Percentiles rank a stretch among this genome's conserved stretches.
phyloP scores from a whole-genome alignment of 2,329 filamentous ascomycete genomes.

The Hortaea sp. region DNA sequence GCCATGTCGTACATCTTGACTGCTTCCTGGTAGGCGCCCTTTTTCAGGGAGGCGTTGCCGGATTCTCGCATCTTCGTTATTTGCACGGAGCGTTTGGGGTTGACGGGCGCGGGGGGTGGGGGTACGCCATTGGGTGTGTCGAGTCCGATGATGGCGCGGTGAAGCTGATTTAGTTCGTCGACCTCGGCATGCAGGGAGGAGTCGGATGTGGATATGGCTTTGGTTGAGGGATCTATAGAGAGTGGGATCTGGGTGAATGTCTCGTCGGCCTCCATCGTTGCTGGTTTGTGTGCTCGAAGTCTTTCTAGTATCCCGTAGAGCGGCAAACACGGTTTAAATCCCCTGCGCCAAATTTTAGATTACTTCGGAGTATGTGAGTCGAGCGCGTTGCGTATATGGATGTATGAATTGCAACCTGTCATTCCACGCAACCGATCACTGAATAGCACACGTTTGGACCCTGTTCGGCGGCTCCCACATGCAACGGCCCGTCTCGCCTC shows the following conservation, averaged over 20 bases:
- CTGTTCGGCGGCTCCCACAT: not conserved
- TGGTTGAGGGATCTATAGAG: slow-evolving; percentile 69
- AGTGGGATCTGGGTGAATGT: slow-evolving; percentile 78
- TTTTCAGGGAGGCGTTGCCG: slow-evolving; percentile 75
- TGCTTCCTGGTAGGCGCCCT: slow-evolving; percentile 63
- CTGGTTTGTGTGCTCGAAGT: no score
- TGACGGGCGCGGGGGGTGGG: slow-evolving; percentile 79
- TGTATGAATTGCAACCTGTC: no score
- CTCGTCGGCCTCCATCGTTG: slow-evolving; percentile 31
- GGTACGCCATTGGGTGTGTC: slow-evolving; percentile 56
- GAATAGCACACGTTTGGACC: not conserved
- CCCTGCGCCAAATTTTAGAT: no score
- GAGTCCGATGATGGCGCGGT: slow-evolving; percentile 59
- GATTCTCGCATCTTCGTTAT: slow-evolving; percentile 85
- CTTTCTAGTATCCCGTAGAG: no score
- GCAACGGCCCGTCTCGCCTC: not conserved
- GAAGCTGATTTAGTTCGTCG: slow-evolving; percentile 64
- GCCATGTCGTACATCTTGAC: slow-evolving; percentile 75
- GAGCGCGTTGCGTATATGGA: no score
- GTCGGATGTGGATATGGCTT: slow-evolving; percentile 51
- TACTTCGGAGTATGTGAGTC: no score
- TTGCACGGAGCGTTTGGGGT: slow-evolving; percentile 80
- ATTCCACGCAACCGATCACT: no score
- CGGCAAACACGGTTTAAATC: no score
- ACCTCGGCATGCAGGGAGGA: slow-evolving; percentile 42